Percentiles rank a stretch among this genome's conserved stretches.
Evolutionary conservation across 176 grass and related monocot genomes (phyloP).

Genomic region (Pontederia crassipes): DNA sequence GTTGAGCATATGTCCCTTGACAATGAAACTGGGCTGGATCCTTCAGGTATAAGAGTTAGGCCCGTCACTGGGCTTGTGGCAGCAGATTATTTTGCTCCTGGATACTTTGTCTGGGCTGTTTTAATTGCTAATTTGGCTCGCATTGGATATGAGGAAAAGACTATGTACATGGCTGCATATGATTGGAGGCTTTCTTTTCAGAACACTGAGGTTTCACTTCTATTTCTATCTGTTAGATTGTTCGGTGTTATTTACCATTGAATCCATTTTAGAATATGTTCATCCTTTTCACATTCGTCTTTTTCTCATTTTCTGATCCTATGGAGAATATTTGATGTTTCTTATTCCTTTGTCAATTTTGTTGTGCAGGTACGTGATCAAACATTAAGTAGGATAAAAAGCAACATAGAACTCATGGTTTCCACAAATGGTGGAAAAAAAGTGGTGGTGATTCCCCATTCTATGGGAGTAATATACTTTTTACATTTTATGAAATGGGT

Average conservation of each 20-base stretch:
- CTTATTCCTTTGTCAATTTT: conserved; percentile 7
- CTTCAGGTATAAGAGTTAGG: conserved; percentile 79
- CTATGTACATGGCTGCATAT: conserved; percentile 99
- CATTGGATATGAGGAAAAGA: conserved; percentile 98
- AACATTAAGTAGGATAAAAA: conserved; percentile 90
- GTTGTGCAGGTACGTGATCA: conserved; percentile 74
- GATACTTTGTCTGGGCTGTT: conserved; percentile 99
- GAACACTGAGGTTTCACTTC: conserved; percentile 66
- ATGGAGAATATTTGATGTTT: too few species aligned
- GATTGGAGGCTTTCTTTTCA: conserved; percentile 99
- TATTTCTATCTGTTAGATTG: not conserved
- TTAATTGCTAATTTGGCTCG: conserved; percentile 96
- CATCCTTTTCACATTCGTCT: too few species aligned
- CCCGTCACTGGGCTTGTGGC: conserved; percentile 86
- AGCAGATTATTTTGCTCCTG: conserved; percentile 96
- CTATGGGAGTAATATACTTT: conserved; percentile 96
- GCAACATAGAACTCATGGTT: conserved; percentile 92
- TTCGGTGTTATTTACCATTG: too few species aligned
- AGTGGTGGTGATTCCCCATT: conserved; percentile 94
- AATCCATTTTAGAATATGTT: too few species aligned
- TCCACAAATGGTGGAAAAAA: conserved; percentile 91
- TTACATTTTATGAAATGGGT: conserved; percentile 99
- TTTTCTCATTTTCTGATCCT: too few species aligned
- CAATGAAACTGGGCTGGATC: conserved; percentile 96
- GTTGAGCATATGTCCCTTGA: conserved; percentile 96